These are phyloP conservation scores for Phialocephala sp. DNA, from an alignment of 2,329 filamentous ascomycete genomes.

Conservation along the genomic window DNA sequence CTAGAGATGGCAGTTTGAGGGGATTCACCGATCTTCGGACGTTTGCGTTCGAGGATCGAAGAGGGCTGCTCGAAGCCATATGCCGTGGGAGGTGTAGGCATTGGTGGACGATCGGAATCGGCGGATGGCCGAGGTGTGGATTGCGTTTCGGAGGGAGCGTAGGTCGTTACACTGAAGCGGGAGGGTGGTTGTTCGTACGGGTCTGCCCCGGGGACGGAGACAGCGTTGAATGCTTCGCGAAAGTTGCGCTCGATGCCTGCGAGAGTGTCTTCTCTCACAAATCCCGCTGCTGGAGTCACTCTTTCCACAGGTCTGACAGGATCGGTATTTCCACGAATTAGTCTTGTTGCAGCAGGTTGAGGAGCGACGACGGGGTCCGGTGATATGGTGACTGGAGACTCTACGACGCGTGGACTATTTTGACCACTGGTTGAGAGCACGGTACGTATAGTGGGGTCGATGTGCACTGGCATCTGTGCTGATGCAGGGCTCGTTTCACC, in stretches of 20 bases:
- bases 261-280: slow-evolving; percentile 13
- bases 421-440: slow-evolving; percentile 26
- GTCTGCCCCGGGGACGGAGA: slow-evolving; percentile 29
- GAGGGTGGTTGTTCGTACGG: slow-evolving; percentile 41
- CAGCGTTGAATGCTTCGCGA: slow-evolving; percentile 34
- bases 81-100: slow-evolving; percentile 31
- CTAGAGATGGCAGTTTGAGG: slow-evolving; percentile 30
- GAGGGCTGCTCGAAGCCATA: slow-evolving; percentile 22
- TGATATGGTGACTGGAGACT: slow-evolving; percentile 23
- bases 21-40: slow-evolving; percentile 33
- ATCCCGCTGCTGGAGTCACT: neutral
- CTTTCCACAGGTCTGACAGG: neutral
- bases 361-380: slow-evolving; percentile 25
- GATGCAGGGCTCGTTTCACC: slow-evolving; percentile 39
- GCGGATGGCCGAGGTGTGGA: slow-evolving; percentile 38
- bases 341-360: slow-evolving; percentile 23
- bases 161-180: slow-evolving; percentile 43
- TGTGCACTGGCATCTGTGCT: slow-evolving; percentile 21
- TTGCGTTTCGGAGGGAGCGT: slow-evolving; percentile 39
- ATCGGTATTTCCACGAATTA: slow-evolving; percentile 14
- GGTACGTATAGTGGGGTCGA: slow-evolving; percentile 28
- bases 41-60: slow-evolving; percentile 40
- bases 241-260: slow-evolving; percentile 40
- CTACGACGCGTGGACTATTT: slow-evolving; percentile 27
- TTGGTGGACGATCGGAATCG: slow-evolving; percentile 34